phyloP scores from a whole-genome alignment of 23 red algal species.

The Gracilaria gracilis region DNA sequence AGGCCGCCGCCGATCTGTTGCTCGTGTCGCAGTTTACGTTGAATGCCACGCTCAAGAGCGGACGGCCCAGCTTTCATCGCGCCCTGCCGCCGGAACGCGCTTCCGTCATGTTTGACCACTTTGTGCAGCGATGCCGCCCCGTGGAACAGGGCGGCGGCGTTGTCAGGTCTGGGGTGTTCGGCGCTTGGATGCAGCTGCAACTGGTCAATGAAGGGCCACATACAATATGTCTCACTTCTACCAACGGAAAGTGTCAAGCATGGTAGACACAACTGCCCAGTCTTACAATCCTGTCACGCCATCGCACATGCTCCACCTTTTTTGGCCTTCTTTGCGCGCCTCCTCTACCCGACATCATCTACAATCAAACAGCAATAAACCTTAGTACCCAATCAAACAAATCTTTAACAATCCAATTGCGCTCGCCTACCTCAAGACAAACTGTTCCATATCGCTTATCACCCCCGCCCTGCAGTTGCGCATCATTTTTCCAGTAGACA shows the following conservation, averaged over 20 bases:
- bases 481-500: too few species aligned
- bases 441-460: too few species aligned
- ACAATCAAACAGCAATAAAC: too few species aligned
- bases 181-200: slow-evolving; percentile 68
- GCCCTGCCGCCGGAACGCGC: slow-evolving; percentile 46
- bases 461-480: too few species aligned
- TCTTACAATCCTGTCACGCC: not conserved
- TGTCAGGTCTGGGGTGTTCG: slow-evolving; percentile 58
- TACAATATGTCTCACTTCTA: slow-evolving; percentile 58
- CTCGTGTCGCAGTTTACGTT: slow-evolving; percentile 78
- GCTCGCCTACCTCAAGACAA: too few species aligned
- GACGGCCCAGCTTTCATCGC: slow-evolving; percentile 69
- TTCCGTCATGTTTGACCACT: slow-evolving; percentile 36
- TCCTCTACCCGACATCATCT: too few species aligned
- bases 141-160: not conserved
- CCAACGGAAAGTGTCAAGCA: slow-evolving; percentile 50
- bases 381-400: too few species aligned
- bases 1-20: slow-evolving; percentile 31
- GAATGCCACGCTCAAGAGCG: slow-evolving; percentile 53
- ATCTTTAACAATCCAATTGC: too few species aligned
- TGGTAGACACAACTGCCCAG: slow-evolving; percentile 27
- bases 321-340: too few species aligned
- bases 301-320: too few species aligned
- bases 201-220: slow-evolving; percentile 70
- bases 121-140: slow-evolving; percentile 34